Base-by-base conservation (phyloP, 257 asterid species). In the Fraxinus americana region DNA sequence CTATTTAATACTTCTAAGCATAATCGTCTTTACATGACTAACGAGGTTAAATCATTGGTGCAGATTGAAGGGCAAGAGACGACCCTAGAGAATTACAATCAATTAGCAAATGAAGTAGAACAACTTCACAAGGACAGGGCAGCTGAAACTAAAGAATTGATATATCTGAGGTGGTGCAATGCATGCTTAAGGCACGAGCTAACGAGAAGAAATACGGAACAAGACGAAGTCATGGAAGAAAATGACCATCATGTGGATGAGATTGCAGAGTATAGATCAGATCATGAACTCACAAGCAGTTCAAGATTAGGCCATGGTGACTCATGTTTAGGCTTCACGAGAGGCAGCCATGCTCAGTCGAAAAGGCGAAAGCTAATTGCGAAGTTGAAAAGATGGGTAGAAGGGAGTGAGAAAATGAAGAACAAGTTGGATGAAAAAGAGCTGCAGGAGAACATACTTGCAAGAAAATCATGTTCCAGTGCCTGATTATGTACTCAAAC, bases 321-420 rank as follows among this genome's bases (percentile, higher is more conserved):
- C 12, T 82, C 90, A n/a, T 79, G 81, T 72, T 73, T 78, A 59
- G 79, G 16, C 17, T 43, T 43, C 52, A 43, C 52, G 4, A 43
- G 52, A 43, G 52, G 50, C 11, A 73, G 77, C 65, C 83, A 72
- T 25, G 41, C 66, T 65, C 88, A 73, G 84, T 83, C 91, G 6
- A 92, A 48, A 75, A 84, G 91, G 81, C 75, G 76, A 45, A 92
- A 79, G 76, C 48, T 92, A 30, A 72, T 92, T 2, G 77, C 75
- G 7, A 89, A 89, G 86, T 72, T 91, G 38, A 92, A 83, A 77
- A 88, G 74, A 78, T 90, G 95, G 95, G 84, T 87, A 35, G 92
- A 92, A 52, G 85, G 91, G 34, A 71, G 70, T 75, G 91, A 88
- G 39, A 83, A 77, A 67, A 61, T 25, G 74, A 75, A 74, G 75